Conservation (phyloP, 345 rosid species). For the Trapa incisa region DNA sequence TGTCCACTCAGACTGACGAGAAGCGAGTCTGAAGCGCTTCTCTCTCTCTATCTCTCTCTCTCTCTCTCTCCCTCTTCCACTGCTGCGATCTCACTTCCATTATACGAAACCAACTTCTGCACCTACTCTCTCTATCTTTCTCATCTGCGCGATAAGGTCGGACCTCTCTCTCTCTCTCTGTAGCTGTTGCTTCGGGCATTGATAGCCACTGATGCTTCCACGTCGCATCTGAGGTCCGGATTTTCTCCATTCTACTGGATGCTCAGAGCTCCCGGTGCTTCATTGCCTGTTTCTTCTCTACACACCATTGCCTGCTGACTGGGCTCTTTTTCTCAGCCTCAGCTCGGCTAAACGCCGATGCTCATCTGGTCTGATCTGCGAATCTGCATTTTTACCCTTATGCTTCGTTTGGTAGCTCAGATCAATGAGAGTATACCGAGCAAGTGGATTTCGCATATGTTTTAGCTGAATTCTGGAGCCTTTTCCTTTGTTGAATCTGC, state of each 20-base stretch:
- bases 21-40: not conserved
- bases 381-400: not conserved
- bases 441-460: not conserved
- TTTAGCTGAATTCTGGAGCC: not conserved
- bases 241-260: not conserved
- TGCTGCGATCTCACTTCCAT: slow-evolving; percentile 8
- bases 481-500: not conserved
- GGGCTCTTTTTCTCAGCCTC: not conserved
- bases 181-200: slow-evolving; percentile 1
- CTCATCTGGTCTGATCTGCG: slow-evolving; percentile 3
- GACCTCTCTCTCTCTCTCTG: not conserved
- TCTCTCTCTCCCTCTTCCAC: not conserved
- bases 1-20: slow-evolving; percentile 3
- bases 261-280: not conserved
- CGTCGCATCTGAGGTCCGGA: not conserved
- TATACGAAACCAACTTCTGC: slow-evolving; percentile 9
- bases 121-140: not conserved
- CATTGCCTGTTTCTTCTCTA: not conserved
- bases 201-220: slow-evolving; percentile 5
- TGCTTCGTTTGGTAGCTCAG: not conserved
- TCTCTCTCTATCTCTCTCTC: not conserved
- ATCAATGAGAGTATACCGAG: not conserved
- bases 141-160: not conserved
- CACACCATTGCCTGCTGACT: not conserved
- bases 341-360: not conserved